Percentiles rank a stretch among this genome's conserved stretches.
Evolutionary conservation across 73 alveolate genomes (phyloP).

Genomic region (Stentor coeruleus): DNA sequence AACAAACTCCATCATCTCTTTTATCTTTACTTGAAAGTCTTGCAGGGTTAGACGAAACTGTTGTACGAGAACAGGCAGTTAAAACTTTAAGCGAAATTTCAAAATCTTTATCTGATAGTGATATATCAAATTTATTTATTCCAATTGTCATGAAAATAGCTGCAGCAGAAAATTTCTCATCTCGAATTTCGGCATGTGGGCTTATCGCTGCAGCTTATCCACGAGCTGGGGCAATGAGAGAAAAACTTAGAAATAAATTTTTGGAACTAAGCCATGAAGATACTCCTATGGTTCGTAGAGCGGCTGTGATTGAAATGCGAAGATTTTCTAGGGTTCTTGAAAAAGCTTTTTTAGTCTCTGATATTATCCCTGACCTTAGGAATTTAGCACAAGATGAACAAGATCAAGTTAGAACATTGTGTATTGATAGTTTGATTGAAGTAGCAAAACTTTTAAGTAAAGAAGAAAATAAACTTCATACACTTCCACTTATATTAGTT

Average conservation of each 20-base stretch:
- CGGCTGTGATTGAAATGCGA: conserved; percentile 92
- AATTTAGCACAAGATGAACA: conserved; percentile 86
- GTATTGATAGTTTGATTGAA: conserved; percentile 81
- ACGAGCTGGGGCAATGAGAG: conserved; percentile 87
- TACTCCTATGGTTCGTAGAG: conserved; percentile 97
- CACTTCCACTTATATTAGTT: conserved; percentile 77
- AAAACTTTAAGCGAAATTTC: conserved; percentile 65
- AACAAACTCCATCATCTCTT: conserved; percentile 18
- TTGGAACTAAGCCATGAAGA: conserved; percentile 95
- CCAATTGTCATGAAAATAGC: neutral
- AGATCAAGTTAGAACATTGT: conserved; percentile 91
- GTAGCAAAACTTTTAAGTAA: conserved; percentile 84
- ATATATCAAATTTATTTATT: conserved; percentile 28
- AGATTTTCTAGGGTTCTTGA: conserved; percentile 82
- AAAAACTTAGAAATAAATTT: conserved; percentile 88
- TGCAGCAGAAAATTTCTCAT: conserved; percentile 69
- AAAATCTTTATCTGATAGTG: conserved; percentile 58
- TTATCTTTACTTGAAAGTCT: conserved; percentile 53
- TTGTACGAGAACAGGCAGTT: conserved; percentile 77
- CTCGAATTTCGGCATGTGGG: conserved; percentile 92
- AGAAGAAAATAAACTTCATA: conserved; percentile 83
- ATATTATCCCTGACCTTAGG: conserved; percentile 85
- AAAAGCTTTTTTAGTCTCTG: conserved; percentile 84
- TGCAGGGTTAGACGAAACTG: conserved; percentile 67
- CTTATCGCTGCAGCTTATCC: conserved; percentile 89